A percentile compares a stretch with the other conserved stretches of the same genome.
Evolutionary conservation across 2,329 filamentous ascomycete species (phyloP).

Genomic region (Aspergillus texensis): DNA sequence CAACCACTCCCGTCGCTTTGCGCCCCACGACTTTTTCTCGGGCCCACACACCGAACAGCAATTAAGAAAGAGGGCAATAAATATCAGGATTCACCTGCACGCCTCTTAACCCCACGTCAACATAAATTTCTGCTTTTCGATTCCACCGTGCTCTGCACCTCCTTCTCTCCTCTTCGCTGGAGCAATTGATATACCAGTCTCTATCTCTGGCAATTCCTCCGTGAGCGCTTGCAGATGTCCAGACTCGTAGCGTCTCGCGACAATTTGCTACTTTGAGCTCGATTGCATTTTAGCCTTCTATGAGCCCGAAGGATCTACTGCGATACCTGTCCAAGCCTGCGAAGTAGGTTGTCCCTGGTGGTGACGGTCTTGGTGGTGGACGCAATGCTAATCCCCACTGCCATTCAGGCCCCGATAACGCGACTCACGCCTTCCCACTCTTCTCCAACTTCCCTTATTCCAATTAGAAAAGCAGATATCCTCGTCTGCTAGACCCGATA

Average conservation of each 20-base stretch:
- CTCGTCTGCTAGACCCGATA: slow-evolving; percentile 85
- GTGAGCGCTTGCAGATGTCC: slow-evolving; percentile 33
- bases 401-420: slow-evolving; percentile 66
- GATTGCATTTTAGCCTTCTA: slow-evolving; percentile 60
- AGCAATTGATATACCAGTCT: not conserved
- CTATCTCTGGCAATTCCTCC: not conserved
- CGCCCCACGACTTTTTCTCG: slow-evolving; percentile 13
- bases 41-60: slow-evolving; percentile 14
- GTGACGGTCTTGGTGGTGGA: not conserved
- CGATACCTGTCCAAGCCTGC: slow-evolving; percentile 93
- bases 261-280: slow-evolving; percentile 37
- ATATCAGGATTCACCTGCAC: slow-evolving; percentile 1
- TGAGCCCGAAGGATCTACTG: slow-evolving; percentile 88
- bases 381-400: slow-evolving; percentile 21
- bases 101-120: slow-evolving; percentile 3
- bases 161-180: slow-evolving; percentile 26
- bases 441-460: slow-evolving; percentile 18
- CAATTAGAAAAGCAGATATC: slow-evolving; percentile 56
- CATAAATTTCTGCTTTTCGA: slow-evolving; percentile 10
- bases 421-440: slow-evolving; percentile 33
- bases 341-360: slow-evolving; percentile 64
- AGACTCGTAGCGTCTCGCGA: slow-evolving; percentile 37
- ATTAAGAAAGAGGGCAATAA: slow-evolving; percentile 3
- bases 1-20: slow-evolving; percentile 7
- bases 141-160: slow-evolving; percentile 25